Conservation (phyloP, 495 filamentous ascomycete genomes). For the Penicillium odoratum region DNA sequence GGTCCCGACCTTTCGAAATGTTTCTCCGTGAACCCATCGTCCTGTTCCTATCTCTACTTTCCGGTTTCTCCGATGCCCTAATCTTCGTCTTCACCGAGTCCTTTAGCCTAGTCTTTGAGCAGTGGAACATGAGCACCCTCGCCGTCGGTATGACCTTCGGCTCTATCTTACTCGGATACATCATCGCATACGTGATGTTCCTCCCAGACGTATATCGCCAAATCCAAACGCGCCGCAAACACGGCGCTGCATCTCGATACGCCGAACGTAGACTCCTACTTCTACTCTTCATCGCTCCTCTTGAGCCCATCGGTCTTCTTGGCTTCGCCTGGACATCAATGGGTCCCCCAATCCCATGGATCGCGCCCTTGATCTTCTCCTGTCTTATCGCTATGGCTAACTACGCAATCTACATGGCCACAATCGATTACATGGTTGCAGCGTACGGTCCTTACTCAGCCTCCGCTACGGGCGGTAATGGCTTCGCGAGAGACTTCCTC, state of each 20-base stretch:
- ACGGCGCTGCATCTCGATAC: constrained; percentile 50
- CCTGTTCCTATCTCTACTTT: constrained; percentile 66
- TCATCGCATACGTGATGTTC: constrained; percentile 63
- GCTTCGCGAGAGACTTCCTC: constrained; percentile 49
- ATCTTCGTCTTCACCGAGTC: constrained; percentile 79
- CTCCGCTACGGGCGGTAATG: constrained; percentile 75
- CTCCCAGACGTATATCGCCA: constrained; percentile 63
- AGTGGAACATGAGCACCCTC: constrained; percentile 60
- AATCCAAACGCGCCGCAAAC: constrained; percentile 37
- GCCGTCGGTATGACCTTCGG: constrained; percentile 62
- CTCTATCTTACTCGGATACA: constrained; percentile 63
- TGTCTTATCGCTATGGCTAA: constrained; percentile 68
- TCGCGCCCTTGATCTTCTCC: constrained; percentile 57
- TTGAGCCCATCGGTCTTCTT: constrained; percentile 66
- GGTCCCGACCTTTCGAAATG: constrained; percentile 75
- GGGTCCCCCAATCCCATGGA: constrained; percentile 63
- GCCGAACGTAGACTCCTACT: constrained; percentile 58
- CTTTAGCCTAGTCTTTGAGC: constrained; percentile 61
- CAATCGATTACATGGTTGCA: constrained; percentile 84
- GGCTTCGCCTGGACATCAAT: constrained; percentile 68
- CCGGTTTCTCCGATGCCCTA: constrained; percentile 76
- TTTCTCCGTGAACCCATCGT: constrained; percentile 78
- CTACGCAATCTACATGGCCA: constrained; percentile 76
- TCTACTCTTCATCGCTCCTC: constrained; percentile 62
- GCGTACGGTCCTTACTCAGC: constrained; percentile 77